Conservation (phyloP, 176 grass and related monocot species). For the Triticum timopheevii region DNA sequence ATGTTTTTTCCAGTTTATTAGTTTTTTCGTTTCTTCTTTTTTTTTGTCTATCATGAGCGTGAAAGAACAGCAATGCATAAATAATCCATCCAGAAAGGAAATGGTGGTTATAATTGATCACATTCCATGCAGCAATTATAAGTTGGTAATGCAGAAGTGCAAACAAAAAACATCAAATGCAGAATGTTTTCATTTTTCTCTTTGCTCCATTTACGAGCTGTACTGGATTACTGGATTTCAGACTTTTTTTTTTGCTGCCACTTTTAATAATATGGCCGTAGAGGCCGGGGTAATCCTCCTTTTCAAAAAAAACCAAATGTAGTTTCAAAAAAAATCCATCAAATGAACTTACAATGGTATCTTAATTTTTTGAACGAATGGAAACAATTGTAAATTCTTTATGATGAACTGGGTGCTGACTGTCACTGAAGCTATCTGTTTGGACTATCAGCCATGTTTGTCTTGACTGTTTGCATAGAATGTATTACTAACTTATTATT, state of each 20-base stretch:
- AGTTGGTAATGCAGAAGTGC: not conserved
- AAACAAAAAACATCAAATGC: not conserved
- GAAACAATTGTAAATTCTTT: not conserved
- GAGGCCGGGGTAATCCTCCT: too few species aligned
- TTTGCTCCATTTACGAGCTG: too few species aligned
- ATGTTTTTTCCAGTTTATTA: too few species aligned
- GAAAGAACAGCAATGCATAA: not conserved
- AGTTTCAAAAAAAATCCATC: not conserved
- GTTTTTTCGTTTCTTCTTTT: too few species aligned
- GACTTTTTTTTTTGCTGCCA: too few species aligned
- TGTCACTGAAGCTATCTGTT: not conserved
- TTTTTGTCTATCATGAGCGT: too few species aligned
- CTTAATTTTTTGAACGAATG: not conserved
- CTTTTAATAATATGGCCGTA: too few species aligned
- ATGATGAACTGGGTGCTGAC: not conserved
- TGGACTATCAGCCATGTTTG: not conserved
- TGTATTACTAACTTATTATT: not conserved
- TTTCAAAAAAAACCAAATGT: too few species aligned
- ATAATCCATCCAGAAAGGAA: not conserved
- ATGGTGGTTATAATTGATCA: not conserved
- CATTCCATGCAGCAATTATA: not conserved
- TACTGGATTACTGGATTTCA: too few species aligned
- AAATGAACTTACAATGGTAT: constrained; percentile 5
- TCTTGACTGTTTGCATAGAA: constrained; percentile 11
- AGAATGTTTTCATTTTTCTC: too few species aligned